phyloP scores from a whole-genome alignment of 805 yeast species.

The Lipomyces kockii region DNA sequence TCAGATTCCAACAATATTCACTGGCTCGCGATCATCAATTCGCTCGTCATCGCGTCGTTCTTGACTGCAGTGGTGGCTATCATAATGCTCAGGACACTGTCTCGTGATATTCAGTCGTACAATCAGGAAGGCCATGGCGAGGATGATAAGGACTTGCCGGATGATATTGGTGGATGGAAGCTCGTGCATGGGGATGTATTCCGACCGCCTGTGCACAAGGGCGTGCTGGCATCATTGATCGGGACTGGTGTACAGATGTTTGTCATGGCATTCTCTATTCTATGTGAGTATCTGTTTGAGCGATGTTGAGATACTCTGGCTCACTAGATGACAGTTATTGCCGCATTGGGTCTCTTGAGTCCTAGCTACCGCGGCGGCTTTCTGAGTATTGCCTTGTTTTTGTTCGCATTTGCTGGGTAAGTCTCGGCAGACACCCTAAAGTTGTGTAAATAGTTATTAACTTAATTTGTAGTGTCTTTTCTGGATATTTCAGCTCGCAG shows the following conservation, averaged over 20 bases:
- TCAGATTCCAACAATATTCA: constrained; percentile 60
- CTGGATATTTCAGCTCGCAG: constrained; percentile 73
- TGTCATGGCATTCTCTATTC: constrained; percentile 63
- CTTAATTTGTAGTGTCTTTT: constrained; percentile 49
- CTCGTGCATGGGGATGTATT: constrained; percentile 59
- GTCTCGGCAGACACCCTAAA: not conserved
- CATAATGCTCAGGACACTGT: constrained; percentile 62
- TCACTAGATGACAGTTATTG: constrained; percentile 50
- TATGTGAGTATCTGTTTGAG: constrained; percentile 13
- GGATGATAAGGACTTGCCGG: constrained; percentile 38
- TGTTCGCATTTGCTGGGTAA: constrained; percentile 68
- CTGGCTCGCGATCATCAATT: constrained; percentile 77
- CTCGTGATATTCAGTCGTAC: constrained; percentile 53
- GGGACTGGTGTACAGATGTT: constrained; percentile 78
- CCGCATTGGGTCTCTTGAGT: constrained; percentile 59
- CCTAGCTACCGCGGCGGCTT: constrained; percentile 73
- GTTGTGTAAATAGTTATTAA: not conserved
- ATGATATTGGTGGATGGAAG: constrained; percentile 56
- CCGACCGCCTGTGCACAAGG: constrained; percentile 55
- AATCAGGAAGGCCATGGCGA: constrained; percentile 40
- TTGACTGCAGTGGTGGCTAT: constrained; percentile 68
- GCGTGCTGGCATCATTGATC: constrained; percentile 59
- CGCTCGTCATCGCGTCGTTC: constrained; percentile 65
- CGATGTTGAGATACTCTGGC: not conserved
- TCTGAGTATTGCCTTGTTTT: constrained; percentile 60